Evolutionary conservation across 306 rosid genomes (phyloP).

Genomic region (Notholithocarpus densiflorus): DNA sequence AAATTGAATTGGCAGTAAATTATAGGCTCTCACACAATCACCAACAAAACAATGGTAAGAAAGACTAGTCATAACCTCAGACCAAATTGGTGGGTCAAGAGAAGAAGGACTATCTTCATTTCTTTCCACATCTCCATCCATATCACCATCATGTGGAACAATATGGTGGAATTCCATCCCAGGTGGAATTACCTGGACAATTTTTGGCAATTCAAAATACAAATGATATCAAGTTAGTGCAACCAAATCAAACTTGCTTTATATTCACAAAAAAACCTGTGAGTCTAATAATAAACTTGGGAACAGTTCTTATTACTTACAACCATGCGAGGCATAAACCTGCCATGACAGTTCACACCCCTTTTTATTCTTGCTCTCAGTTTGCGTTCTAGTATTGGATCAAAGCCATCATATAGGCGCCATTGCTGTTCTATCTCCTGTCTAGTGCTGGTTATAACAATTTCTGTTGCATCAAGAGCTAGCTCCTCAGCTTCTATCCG

Average conservation of each 20-base stretch:
- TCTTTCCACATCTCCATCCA: slow-evolving; percentile 43
- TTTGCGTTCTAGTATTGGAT: slow-evolving; percentile 59
- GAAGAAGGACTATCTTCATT: slow-evolving; percentile 36
- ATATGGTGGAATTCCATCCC: slow-evolving; percentile 71
- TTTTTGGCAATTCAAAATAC: neutral
- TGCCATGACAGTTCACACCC: slow-evolving; percentile 56
- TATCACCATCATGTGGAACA: slow-evolving; percentile 45
- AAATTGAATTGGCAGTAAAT: neutral
- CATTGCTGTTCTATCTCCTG: slow-evolving; percentile 68
- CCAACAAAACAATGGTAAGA: neutral
- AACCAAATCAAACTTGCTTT: neutral
- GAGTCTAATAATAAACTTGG: neutral
- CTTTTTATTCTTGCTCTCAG: slow-evolving; percentile 53
- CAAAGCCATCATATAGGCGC: slow-evolving; percentile 68
- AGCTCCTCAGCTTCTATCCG: slow-evolving; percentile 67
- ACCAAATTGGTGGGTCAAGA: slow-evolving; percentile 54
- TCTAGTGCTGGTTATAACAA: slow-evolving; percentile 59
- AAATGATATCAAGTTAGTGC: neutral
- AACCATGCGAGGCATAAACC: slow-evolving; percentile 63
- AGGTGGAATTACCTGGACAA: slow-evolving; percentile 59
- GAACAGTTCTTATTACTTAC: slow-evolving; percentile 36
- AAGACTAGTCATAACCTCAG: slow-evolving; percentile 42
- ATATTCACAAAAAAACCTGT: neutral
- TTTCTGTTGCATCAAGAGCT: slow-evolving; percentile 58
- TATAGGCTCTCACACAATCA: neutral